A percentile compares a stretch with the other conserved stretches of the same genome.
These are phyloP conservation scores for Lachancea meyersii DNA, from an alignment of 805 yeast species.

Conservation along the genomic window DNA sequence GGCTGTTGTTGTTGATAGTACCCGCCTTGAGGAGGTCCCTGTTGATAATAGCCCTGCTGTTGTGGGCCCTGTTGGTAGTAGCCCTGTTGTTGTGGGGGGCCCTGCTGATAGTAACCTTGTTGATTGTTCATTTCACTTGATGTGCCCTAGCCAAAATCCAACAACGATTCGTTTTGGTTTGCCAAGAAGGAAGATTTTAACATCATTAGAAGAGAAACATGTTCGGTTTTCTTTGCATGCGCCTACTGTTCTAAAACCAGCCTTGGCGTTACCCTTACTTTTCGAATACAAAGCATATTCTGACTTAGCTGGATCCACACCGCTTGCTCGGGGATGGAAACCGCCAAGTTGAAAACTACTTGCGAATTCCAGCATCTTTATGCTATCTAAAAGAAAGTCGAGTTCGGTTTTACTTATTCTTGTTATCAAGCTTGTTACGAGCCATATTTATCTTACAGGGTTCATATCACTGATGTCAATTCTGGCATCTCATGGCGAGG, in stretches of 20 bases:
- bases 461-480: background rate
- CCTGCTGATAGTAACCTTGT: conserved; percentile 22
- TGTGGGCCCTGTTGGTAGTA: conserved; percentile 22
- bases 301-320: no score
- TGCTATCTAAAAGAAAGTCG: no score
- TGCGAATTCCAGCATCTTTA: no score
- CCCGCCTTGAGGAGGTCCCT: conserved; percentile 24
- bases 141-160: background rate
- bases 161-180: background rate
- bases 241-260: background rate
- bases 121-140: conserved; percentile 9
- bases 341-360: no score
- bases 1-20: conserved; percentile 31
- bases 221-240: background rate
- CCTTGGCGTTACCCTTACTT: conserved; percentile 2
- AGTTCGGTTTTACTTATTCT: no score
- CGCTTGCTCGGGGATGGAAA: no score
- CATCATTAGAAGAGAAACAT: background rate
- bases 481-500: background rate
- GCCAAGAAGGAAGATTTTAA: no score
- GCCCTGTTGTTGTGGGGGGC: conserved; percentile 20
- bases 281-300: background rate
- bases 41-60: conserved; percentile 19
- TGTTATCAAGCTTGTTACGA: no score
- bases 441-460: background rate